phyloP scores from a whole-genome alignment of 768 basidiomycete species.

The Lyophyllum decastes region DNA sequence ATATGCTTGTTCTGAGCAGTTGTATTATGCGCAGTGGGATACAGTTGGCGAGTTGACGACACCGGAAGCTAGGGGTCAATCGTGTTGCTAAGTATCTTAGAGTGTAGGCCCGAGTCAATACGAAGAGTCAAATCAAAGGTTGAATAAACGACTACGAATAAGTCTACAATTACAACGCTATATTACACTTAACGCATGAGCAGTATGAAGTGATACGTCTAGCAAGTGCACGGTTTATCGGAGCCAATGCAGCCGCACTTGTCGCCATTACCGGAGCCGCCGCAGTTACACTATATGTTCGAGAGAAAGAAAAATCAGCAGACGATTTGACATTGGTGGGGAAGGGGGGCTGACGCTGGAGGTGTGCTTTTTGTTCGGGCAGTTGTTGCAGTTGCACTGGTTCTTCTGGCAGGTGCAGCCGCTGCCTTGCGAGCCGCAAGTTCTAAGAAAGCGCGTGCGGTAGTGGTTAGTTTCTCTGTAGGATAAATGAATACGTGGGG shows the following conservation, averaged over 20 bases:
- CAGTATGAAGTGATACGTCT: slow-evolving; percentile 6
- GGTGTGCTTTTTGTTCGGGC: slow-evolving; percentile 40
- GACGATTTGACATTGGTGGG: not conserved
- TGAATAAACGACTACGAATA: too few relatives aligned
- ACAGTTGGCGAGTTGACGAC: not conserved
- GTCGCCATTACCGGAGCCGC: slow-evolving; percentile 17
- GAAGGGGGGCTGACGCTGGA: slow-evolving; percentile 24
- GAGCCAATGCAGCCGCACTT: slow-evolving; percentile 29
- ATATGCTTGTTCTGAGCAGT: too few relatives aligned
- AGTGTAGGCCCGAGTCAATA: too few relatives aligned
- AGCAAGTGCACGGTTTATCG: slow-evolving; percentile 35
- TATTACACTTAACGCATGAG: not conserved
- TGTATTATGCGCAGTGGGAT: too few relatives aligned
- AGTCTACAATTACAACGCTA: not conserved
- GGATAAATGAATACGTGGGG: too few relatives aligned
- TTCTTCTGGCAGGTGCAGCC: slow-evolving; percentile 37
- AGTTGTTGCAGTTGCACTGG: slow-evolving; percentile 36
- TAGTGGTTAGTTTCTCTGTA: not conserved
- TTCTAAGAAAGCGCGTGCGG: slow-evolving; percentile 17
- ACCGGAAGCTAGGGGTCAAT: not conserved
- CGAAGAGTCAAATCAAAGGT: too few relatives aligned
- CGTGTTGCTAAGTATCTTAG: not conserved
- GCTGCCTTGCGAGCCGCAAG: slow-evolving; percentile 37
- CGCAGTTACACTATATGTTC: slow-evolving; percentile 32
- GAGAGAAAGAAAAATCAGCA: not conserved